Base-by-base conservation (phyloP, 768 basidiomycete genomes). In the Kwoniella pini region DNA sequence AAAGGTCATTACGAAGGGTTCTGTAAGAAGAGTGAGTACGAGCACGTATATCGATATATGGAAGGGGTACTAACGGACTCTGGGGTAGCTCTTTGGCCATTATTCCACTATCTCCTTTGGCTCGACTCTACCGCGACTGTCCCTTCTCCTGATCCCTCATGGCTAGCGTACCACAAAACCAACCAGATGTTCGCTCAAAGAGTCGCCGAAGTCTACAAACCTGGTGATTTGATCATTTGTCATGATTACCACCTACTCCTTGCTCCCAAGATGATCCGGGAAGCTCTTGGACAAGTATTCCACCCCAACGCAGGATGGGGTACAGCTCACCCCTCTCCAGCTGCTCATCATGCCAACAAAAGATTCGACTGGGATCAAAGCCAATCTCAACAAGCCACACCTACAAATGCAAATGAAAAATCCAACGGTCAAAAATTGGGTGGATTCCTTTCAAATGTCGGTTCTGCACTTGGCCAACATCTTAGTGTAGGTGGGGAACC, bases 81-180 rank as follows among this genome's bases (percentile, higher is more conserved):
- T 5, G 11, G 19, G n/a, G 31, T 70, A 95, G 92, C 87, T 38
- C 86, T 99, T 43, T 99, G 95, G 94, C 95, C 95, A 1, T 81
- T 97, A 40, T 96, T 98, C 85, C 96, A 98, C 80, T 98, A 98
- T 77, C 85, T 98, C 57, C 87, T 97, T 56, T 96, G 94, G 89
- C 93, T 95, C 77, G 96, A 98, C 76, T 91, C 77, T 5, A 76
- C 93, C 60, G 89, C 89, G 9, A 88, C 88, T 26, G 90, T 92
- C 70, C 89, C 90, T 68, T 86, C 89, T 1, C 88, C 88, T 3
- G 91, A 91, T 39, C 78, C 76, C 4, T 70, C 77, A 71, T 99
- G 92, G 82, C 83, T 86, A 31, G 84, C 86, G 43, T 94, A 92
- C 80, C 83, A 85, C 66, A 82, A 85, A 51, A 91, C 90, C 56